Evolutionary conservation across 129 eudicot genomes (phyloP), one percentile per base, ranked within the genome.

Genomic region (Ambrosia trifida): DNA sequence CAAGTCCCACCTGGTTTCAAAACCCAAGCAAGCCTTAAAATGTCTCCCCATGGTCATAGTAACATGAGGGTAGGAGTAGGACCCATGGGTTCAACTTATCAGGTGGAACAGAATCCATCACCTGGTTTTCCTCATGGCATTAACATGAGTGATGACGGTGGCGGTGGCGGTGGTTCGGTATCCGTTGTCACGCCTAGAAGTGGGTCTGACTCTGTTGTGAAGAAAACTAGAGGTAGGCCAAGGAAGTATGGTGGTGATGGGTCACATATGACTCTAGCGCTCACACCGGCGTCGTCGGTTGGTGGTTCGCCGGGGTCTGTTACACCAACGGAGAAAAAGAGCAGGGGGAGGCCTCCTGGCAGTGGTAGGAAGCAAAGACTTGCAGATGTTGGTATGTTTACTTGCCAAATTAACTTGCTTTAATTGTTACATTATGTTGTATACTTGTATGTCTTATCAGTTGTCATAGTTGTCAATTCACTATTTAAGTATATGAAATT

Each of bases 201-300:
- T 62, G 95, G 82, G 68, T 43, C 91, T 2, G 79, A 75, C 8
- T 44, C 58, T 11, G 17, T 54, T 28, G 81, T 66, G 64, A 91
- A 81, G 91, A 91, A 86, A 78, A 91, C 86, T 76, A 86, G 98
- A 69, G 98, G 98, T n/a, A 84, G 98, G 82, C 98, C 98, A 1
- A 65, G 98, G 73, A 91, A 91, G 36, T 91, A 91, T 58, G 88
- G 78, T 6, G 95, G 91, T 10, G 96, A 86, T 81, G 97, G 91
- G 69, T 60, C 88, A 35, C 82, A 76, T 20, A 76, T 85, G 86
- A 70, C 85, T 5, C 74, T 85, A 17, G 88, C 74, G 33, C 68
- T 91, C 76, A 78, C 83, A 7, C 85, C 89, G 0, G 53, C 79
- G 56, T 70, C 87, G 1, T 62, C 85, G 11, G 67, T 66, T 24